Percentiles rank a stretch among this genome's conserved stretches.
Conservation (phyloP, 805 yeast species). For the Saccharomycopsis malanga region DNA sequence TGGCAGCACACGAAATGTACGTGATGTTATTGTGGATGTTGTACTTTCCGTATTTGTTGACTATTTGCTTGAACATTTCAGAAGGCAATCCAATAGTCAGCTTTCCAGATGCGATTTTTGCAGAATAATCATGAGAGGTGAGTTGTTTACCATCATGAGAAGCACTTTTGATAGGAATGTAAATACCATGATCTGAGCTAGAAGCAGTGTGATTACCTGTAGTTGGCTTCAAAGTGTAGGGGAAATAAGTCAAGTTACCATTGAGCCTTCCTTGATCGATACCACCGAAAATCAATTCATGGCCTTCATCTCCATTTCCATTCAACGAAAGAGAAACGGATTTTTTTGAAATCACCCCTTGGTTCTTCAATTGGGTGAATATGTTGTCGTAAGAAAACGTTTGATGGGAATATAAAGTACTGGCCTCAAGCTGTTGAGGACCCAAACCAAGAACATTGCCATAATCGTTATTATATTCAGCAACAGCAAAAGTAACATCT, state of each 20-base stretch:
- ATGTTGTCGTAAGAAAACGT: slow-evolving; percentile 37
- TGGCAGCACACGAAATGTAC: slow-evolving; percentile 1
- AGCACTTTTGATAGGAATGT: slow-evolving; percentile 30
- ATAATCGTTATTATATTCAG: too few relatives aligned
- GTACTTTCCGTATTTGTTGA: slow-evolving; percentile 10
- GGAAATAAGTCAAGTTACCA: slow-evolving; percentile 41
- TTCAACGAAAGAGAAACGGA: slow-evolving; percentile 61
- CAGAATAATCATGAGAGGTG: slow-evolving; percentile 26
- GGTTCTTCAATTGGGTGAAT: slow-evolving; percentile 51
- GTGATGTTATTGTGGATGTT: neutral
- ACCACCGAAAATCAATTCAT: slow-evolving; percentile 60
- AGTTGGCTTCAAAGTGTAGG: slow-evolving; percentile 39
- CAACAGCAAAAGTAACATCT: too few relatives aligned
- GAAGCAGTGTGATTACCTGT: slow-evolving; percentile 28
- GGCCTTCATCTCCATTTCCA: slow-evolving; percentile 38
- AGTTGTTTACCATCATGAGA: slow-evolving; percentile 25
- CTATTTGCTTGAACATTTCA: slow-evolving; percentile 24
- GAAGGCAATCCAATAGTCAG: slow-evolving; percentile 52
- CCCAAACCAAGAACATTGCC: too few relatives aligned
- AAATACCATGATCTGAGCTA: slow-evolving; percentile 42
- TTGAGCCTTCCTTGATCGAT: slow-evolving; percentile 56
- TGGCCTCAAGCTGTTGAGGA: neutral
- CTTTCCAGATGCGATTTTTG: slow-evolving; percentile 47
- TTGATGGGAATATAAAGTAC: neutral
- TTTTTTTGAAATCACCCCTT: slow-evolving; percentile 48